A percentile compares a stretch with the other conserved stretches of the same genome.
Evolutionary conservation across 192 early-diverging fungal genomes (phyloP).

Genomic region (Chytriomyces confervae): DNA sequence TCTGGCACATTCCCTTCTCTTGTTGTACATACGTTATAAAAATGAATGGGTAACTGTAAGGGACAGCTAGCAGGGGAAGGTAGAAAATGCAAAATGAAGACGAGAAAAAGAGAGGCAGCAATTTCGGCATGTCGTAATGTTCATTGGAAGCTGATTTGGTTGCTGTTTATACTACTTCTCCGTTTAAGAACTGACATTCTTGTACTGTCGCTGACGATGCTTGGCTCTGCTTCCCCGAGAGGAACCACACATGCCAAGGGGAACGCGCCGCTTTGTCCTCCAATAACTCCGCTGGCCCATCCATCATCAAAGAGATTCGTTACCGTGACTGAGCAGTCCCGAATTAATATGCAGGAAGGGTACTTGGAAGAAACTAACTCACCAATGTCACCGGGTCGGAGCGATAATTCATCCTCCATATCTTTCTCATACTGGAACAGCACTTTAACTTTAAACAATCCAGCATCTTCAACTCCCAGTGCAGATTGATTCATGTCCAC

Average conservation of each 20-base stretch:
- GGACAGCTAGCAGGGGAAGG: background rate
- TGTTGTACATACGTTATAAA: too few species aligned
- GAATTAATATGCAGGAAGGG: background rate
- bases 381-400: slow-evolving; percentile 33
- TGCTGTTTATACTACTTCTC: slow-evolving; percentile 17
- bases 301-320: slow-evolving; percentile 34
- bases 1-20: too few species aligned
- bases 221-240: background rate
- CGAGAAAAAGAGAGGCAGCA: background rate
- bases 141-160: background rate
- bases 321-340: slow-evolving; percentile 6
- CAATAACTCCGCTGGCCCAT: slow-evolving; percentile 23
- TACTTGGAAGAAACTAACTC: background rate
- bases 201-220: background rate
- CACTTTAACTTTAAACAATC: slow-evolving; percentile 35
- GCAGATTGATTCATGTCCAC: background rate
- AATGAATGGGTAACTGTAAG: too few species aligned
- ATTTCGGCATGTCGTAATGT: background rate
- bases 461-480: background rate
- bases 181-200: slow-evolving; percentile 9
- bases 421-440: slow-evolving; percentile 29
- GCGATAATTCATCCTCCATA: slow-evolving; percentile 26
- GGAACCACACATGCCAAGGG: slow-evolving; percentile 31
- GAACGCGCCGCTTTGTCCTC: slow-evolving; percentile 18
- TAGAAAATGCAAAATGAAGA: background rate